A percentile compares a stretch with the other conserved stretches of the same genome.
These are phyloP conservation scores for Pseudocercospora vitis DNA, from an alignment of 2,329 filamentous ascomycete species.

Conservation along the genomic window DNA sequence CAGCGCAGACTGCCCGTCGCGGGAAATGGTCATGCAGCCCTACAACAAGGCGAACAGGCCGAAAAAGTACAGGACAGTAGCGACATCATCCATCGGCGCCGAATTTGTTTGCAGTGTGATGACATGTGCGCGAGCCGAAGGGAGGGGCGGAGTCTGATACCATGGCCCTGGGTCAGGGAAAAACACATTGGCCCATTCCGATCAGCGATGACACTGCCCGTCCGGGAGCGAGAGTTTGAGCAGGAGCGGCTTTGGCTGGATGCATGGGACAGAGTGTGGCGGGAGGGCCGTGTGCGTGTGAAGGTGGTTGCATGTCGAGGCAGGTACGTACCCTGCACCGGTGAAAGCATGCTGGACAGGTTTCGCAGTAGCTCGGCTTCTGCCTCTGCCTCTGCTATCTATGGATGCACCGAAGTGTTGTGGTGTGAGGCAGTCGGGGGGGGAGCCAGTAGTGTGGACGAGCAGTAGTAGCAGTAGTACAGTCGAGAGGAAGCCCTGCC, in stretches of 20 bases:
- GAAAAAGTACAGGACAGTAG: too few relatives aligned
- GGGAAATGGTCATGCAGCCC: conserved; percentile 8
- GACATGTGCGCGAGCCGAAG: neutral
- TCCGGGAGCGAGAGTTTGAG: too few relatives aligned
- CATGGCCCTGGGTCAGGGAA: conserved; percentile 5
- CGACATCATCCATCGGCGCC: neutral
- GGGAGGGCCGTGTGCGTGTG: too few relatives aligned
- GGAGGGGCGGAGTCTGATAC: neutral
- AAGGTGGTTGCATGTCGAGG: conserved; percentile 1
- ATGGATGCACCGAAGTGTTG: too few relatives aligned
- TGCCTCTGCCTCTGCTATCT: neutral
- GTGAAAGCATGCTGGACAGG: neutral
- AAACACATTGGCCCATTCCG: neutral
- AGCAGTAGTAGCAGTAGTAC: too few relatives aligned
- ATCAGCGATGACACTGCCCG: neutral
- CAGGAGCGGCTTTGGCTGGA: neutral
- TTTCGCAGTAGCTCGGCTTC: conserved; percentile 9
- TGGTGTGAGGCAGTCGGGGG: too few relatives aligned
- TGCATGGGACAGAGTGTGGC: too few relatives aligned
- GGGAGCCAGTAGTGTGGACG: too few relatives aligned
- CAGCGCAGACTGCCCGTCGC: neutral
- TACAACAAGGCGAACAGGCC: conserved; percentile 7
- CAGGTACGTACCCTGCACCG: conserved; percentile 11
- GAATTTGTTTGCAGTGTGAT: neutral
- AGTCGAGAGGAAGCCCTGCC: conserved; percentile 4